Base-by-base conservation (phyloP, 805 yeast species). In the Dipodascopsis tothii region DNA sequence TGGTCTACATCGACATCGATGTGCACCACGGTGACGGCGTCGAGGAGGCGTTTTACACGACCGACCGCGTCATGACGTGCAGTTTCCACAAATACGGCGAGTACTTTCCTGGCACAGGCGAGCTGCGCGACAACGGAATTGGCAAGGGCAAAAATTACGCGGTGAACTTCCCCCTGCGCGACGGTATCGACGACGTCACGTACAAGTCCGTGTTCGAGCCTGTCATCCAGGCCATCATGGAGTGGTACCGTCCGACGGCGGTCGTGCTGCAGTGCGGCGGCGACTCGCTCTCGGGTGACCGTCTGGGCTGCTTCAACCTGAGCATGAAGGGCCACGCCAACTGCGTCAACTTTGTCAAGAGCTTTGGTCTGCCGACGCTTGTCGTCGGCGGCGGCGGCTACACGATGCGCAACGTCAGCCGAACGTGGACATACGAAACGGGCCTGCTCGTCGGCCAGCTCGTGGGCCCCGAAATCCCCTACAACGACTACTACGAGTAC, bases 21-120 rank as follows among this genome's bases (percentile, higher is more conserved):
- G 75, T 90, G 11, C 97, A 90, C 63, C 97, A 90, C 60, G 97
- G 97, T 36, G 97, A 90, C 64, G 97, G 97, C 52, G 97, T 90
- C 17, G 95, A 90, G 63, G 97, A 90, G 64, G 96, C 96, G 1
- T 90, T 90, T 60, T 84, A 90, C 66, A 77, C 92, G 16, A 84
- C 96, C 1, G 97, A 88, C 63, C 70, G 97, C 48, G 97, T 88
- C 37, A 87, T 88, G 96, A 88, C 96, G 1, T 88, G 88, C 55
- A 82, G 94, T 7, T 88, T 88, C 72, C 97, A 88, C 71, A 90
- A 87, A 65, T 90, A 81, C 63, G 97, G 97, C 18, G 92, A 86
- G 63, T 90, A 86, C 61, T 90, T 90, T 73, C 98, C 98, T 2
- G 96, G 96, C 11, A 90, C 98, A 0, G 98, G 98, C 21, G 84